A percentile compares a stretch with the other conserved stretches of the same genome.
Conservation (phyloP, 192 early-diverging fungal species). For the Spizellomyces punctatus region DNA sequence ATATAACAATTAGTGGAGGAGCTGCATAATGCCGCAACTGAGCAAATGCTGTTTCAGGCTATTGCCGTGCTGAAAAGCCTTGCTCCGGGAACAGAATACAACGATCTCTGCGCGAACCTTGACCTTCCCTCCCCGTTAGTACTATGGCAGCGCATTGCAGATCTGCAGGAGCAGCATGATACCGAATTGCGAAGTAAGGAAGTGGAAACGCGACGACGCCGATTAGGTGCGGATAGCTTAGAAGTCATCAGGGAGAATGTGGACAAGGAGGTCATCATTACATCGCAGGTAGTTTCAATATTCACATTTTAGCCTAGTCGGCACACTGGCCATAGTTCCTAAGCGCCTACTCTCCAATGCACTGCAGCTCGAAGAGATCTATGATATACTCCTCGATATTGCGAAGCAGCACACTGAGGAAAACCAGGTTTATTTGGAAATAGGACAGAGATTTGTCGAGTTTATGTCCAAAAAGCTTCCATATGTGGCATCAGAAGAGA, state of each 20-base stretch:
- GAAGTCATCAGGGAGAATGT: constrained; percentile 62
- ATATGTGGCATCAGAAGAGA: constrained; percentile 17
- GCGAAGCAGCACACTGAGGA: background rate
- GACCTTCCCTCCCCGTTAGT: constrained; percentile 4
- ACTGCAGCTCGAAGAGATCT: constrained; percentile 23
- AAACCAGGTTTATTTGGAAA: background rate
- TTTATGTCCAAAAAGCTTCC: constrained; percentile 17
- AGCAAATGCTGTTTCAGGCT: background rate
- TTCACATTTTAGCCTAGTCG: background rate
- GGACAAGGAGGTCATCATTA: constrained; percentile 59
- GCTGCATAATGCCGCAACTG: background rate
- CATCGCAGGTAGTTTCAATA: constrained; percentile 9
- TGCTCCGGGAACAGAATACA: background rate
- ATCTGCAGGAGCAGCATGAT: constrained; percentile 47
- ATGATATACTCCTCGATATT: constrained; percentile 31
- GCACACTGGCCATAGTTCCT: too few species aligned
- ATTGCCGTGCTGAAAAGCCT: constrained; percentile 10
- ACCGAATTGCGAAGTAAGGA: constrained; percentile 57
- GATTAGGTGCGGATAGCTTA: constrained; percentile 69
- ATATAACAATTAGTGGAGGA: too few species aligned
- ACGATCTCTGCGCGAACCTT: background rate
- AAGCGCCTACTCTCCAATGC: background rate
- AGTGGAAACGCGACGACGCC: constrained; percentile 63
- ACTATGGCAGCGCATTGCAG: constrained; percentile 47
- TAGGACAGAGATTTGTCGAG: constrained; percentile 7